Evolutionary conservation across 148 eudicot species (phyloP).

Genomic region (Amaranthus hypochondriacus): DNA sequence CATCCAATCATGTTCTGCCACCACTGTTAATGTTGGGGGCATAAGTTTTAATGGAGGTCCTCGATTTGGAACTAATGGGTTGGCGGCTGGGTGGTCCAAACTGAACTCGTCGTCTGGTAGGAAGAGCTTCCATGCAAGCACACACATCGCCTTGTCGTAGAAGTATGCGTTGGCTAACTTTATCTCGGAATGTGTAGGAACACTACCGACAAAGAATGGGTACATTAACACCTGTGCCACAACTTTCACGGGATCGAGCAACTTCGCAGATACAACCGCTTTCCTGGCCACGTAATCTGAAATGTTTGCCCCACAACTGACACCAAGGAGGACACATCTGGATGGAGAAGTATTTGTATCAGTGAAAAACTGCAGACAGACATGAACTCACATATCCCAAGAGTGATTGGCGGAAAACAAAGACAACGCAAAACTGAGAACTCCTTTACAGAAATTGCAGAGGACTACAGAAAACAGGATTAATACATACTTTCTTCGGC

Average conservation of each 20-base stretch:
- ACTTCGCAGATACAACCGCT: slow-evolving; percentile 71
- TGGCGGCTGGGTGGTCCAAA: slow-evolving; percentile 96
- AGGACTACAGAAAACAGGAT: no score
- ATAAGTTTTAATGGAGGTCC: slow-evolving; percentile 78
- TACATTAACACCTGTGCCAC: slow-evolving; percentile 95
- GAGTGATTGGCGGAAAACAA: no score
- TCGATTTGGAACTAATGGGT: slow-evolving; percentile 61
- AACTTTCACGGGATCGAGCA: slow-evolving; percentile 81
- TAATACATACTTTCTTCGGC: no score
- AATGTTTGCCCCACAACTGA: slow-evolving; percentile 90
- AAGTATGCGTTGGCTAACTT: slow-evolving; percentile 88
- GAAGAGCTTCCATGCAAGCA: slow-evolving; percentile 90
- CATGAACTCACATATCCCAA: no score
- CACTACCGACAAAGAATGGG: slow-evolving; percentile 85
- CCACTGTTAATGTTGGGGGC: slow-evolving; percentile 88
- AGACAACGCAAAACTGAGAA: no score
- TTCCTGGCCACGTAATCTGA: slow-evolving; percentile 82
- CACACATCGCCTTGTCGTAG: slow-evolving; percentile 86
- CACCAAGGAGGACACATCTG: slow-evolving; percentile 95
- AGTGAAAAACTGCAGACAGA: not conserved
- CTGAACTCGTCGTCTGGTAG: slow-evolving; percentile 75
- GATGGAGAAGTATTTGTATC: not conserved
- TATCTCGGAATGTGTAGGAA: slow-evolving; percentile 88
- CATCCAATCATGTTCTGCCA: slow-evolving; percentile 98
- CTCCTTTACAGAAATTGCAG: no score